Evolutionary conservation across 768 basidiomycete genomes (phyloP), one percentile per base, ranked within the genome.

Genomic region (Termitomyces sp.): DNA sequence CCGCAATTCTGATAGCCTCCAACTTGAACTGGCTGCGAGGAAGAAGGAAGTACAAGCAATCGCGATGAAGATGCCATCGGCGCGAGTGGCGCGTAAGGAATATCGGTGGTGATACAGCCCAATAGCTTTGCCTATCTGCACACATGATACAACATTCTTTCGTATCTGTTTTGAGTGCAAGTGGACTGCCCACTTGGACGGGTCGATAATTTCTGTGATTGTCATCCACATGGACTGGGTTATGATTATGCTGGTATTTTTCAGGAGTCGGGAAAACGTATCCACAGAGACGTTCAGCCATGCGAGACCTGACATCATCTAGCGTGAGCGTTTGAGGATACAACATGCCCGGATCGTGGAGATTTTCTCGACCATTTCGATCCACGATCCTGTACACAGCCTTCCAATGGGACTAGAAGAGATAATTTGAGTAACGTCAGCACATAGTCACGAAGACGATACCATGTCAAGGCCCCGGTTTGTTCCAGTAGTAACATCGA

Each of bases 31-130:
- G 55, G 21, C 55, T 11, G 12, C 55, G 55, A 22, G 55, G 55
- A 22, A 56, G 50, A 22, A 56, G 44, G 17, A 32, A 45, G 12
- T 56, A 34, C 32, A 56, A 30, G 44, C 55, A 56, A 26, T 56
- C 55, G 15, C 45, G 28, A 56, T 56, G 55, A 30, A 56, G 44
- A 24, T 56, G 55, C 55, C 55, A 56, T 30, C 50, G 43, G 9
- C 51, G 50, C 15, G 55, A 46, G 55, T 52, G 37, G 49, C 50
- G 50, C 26, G 55, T 51, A 30, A 56, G 50, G 38, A 45, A 56
- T 12, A 56, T 42, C 28, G 55, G 55, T 5, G 55, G 45, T 21
- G 55, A 56, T 32, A 56, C 55, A 14, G 55, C 55, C 55, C 55
- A 56, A 9, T 56, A 56, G 8, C 50, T 46, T 17, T 41, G 44